These are phyloP conservation scores for Beauveria sp. DNA, from an alignment of 2,329 filamentous ascomycete species.

Conservation along the genomic window DNA sequence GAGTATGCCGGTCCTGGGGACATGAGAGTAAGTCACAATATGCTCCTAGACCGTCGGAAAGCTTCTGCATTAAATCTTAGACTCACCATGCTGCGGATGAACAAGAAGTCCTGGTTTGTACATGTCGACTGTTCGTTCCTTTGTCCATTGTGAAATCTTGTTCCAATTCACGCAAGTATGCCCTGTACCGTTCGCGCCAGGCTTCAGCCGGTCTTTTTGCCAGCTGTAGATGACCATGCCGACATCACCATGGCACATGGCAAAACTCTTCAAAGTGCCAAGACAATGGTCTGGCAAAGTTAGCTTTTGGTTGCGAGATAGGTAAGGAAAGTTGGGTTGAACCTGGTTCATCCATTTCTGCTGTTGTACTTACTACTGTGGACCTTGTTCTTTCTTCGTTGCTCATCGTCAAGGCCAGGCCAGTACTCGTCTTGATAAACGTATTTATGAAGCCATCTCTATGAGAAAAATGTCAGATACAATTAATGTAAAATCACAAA, in stretches of 20 bases:
- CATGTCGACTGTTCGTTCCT: neutral
- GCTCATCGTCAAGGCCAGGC: constrained; percentile 3
- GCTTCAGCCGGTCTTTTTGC: constrained; percentile 3
- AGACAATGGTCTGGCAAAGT: constrained; percentile 1
- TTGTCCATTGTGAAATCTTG: neutral
- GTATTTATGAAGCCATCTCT: constrained; percentile 12
- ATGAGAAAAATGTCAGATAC: neutral
- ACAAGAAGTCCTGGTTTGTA: constrained; percentile 4
- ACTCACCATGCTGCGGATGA: constrained; percentile 3
- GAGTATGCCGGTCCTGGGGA: constrained; percentile 1
- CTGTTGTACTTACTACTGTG: constrained; percentile 7
- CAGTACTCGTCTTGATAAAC: constrained; percentile 10
- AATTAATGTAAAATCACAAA: too few relatives aligned
- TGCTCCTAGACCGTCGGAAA: too few relatives aligned
- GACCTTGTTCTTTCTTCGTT: constrained; percentile 5
- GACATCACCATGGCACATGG: constrained; percentile 7
- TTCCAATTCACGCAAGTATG: constrained; percentile 5
- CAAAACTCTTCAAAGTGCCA: neutral
- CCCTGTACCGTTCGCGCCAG: neutral
- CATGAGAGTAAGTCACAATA: neutral
- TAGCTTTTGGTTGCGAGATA: neutral
- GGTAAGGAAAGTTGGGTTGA: too few relatives aligned
- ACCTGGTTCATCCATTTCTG: neutral
- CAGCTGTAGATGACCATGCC: constrained; percentile 11
- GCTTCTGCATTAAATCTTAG: too few relatives aligned